Conservation (phyloP, 345 rosid genomes). For the Angophora floribunda region DNA sequence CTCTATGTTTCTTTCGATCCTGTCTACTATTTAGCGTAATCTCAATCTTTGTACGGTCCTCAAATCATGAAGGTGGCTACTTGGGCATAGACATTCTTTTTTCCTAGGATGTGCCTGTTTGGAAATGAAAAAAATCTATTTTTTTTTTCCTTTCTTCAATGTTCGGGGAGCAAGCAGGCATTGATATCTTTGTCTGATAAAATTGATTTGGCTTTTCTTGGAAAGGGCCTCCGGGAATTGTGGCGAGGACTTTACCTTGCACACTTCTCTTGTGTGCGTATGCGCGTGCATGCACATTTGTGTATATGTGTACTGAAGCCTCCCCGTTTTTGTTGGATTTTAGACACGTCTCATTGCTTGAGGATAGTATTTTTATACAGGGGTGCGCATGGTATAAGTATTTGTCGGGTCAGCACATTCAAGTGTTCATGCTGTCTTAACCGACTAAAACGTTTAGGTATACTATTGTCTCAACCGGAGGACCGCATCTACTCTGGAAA, state of each 20-base stretch:
- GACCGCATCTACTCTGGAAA: slow-evolving; percentile 77
- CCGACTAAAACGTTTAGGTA: slow-evolving; percentile 22
- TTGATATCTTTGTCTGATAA: slow-evolving; percentile 86
- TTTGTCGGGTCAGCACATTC: not conserved
- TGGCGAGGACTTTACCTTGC: slow-evolving; percentile 24
- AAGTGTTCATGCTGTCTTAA: not conserved
- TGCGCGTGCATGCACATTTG: not conserved
- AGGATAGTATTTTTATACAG: not conserved
- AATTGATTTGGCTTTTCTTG: slow-evolving; percentile 57
- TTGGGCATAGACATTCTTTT: too few relatives aligned
- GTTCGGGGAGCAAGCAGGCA: slow-evolving; percentile 61
- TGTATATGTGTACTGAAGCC: not conserved
- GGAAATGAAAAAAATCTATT: not conserved
- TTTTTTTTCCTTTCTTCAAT: not conserved
- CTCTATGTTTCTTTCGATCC: not conserved
- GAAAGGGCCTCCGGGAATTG: slow-evolving; percentile 55
- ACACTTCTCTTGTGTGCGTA: not conserved
- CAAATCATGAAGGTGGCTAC: too few relatives aligned
- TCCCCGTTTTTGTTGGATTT: not conserved
- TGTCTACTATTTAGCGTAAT: not conserved
- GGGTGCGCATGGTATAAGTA: not conserved
- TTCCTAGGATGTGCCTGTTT: not conserved
- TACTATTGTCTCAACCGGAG: slow-evolving; percentile 92
- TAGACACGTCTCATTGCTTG: not conserved
- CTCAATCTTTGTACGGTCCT: not conserved